A percentile compares a stretch with the other conserved stretches of the same genome.
Conservation (phyloP, 768 basidiomycete species). For the Lactarius tabidus region DNA sequence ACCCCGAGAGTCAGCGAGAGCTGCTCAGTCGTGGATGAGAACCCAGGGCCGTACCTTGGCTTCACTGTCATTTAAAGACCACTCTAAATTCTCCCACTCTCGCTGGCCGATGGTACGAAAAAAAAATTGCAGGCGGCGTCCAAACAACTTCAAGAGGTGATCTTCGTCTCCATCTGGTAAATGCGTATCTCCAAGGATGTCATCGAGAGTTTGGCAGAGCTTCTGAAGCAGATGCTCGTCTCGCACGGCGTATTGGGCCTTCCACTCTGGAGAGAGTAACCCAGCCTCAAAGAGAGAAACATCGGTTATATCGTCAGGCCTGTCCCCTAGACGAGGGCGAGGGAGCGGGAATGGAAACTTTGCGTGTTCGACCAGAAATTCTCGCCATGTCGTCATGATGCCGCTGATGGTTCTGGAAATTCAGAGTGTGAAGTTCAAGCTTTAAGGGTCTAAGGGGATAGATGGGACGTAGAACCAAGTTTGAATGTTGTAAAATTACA, state of each 20-base stretch:
- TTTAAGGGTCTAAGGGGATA: too few relatives aligned
- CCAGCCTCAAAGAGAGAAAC: not conserved
- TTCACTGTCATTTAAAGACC: too few relatives aligned
- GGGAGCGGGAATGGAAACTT: not conserved
- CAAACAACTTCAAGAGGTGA: not conserved
- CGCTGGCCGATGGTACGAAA: not conserved
- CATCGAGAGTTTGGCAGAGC: not conserved
- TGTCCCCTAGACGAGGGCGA: not conserved
- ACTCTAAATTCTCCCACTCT: too few relatives aligned
- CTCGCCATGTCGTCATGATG: not conserved
- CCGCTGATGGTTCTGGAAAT: too few relatives aligned
- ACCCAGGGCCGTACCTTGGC: too few relatives aligned
- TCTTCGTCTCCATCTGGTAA: not conserved
- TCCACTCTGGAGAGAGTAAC: not conserved
- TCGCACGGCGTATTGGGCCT: not conserved
- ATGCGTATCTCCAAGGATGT: not conserved
- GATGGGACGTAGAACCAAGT: too few relatives aligned
- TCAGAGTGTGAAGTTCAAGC: too few relatives aligned
- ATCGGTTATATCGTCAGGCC: not conserved
- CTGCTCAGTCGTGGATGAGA: not conserved
- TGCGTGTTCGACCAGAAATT: not conserved
- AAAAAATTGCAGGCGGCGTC: not conserved
- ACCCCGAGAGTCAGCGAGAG: not conserved
- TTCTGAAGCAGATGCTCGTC: not conserved
- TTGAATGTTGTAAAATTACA: too few relatives aligned